A percentile compares a stretch with the other conserved stretches of the same genome.
Conservation (phyloP, 129 eudicot species). For the Dittrichia graveolens region DNA sequence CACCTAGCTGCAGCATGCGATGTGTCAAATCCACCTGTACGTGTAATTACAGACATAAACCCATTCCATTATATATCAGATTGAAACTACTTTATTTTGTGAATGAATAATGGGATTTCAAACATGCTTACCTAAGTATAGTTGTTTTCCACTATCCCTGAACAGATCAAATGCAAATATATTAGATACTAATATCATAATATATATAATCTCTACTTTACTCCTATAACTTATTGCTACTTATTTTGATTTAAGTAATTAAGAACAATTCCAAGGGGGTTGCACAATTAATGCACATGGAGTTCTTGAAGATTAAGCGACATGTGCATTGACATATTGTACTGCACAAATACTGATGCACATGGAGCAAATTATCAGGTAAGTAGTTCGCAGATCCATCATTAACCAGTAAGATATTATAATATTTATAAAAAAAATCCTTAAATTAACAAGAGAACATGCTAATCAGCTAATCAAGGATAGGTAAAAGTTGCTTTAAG, state of each 20-base stretch:
- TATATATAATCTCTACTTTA: no score
- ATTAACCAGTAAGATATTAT: background rate
- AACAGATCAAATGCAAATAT: slow-evolving; percentile 27
- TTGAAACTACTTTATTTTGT: background rate
- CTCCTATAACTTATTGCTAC: background rate
- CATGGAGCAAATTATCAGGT: background rate
- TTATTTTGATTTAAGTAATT: background rate
- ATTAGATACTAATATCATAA: slow-evolving; percentile 30
- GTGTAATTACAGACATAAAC: slow-evolving; percentile 21
- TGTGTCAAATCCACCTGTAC: slow-evolving; percentile 98
- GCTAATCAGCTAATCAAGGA: slow-evolving; percentile 3
- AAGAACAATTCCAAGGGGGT: background rate
- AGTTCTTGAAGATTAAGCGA: background rate
- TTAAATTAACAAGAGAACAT: slow-evolving; percentile 10
- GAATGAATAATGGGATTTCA: background rate
- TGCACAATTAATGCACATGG: background rate
- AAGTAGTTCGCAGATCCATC: background rate
- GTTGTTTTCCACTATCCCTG: slow-evolving; percentile 99
- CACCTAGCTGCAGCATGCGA: slow-evolving; percentile 96
- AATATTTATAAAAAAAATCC: background rate
- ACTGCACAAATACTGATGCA: slow-evolving; percentile 15
- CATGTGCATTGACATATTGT: slow-evolving; percentile 21
- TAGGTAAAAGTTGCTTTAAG: background rate
- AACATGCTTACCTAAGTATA: slow-evolving; percentile 70
- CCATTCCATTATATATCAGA: background rate